These are phyloP conservation scores for Aspergillus jensenii DNA, from an alignment of 2,329 filamentous ascomycete species.

Conservation along the genomic window DNA sequence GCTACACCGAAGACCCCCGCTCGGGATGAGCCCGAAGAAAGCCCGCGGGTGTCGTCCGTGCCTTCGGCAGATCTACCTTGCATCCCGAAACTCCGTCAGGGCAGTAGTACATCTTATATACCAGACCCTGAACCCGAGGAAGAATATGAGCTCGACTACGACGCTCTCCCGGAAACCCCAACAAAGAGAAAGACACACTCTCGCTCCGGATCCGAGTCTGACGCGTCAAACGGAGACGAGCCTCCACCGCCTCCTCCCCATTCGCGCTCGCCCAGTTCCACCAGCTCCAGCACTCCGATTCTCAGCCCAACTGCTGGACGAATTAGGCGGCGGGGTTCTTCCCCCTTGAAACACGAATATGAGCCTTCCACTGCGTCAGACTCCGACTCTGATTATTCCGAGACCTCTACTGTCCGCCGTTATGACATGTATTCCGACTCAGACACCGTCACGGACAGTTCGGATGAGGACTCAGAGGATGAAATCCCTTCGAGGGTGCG, in stretches of 20 bases:
- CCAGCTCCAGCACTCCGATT: constrained; percentile 46
- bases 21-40: constrained; percentile 27
- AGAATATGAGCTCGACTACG: constrained; percentile 26
- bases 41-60: constrained; percentile 46
- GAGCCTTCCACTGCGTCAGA: constrained; percentile 75
- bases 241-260: constrained; percentile 46
- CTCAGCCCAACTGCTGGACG: constrained; percentile 50
- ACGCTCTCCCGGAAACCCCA: constrained; percentile 23
- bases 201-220: constrained; percentile 27
- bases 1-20: constrained; percentile 25
- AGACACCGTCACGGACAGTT: constrained; percentile 50
- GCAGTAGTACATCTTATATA: constrained; percentile 36
- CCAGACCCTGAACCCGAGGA: constrained; percentile 28
- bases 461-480: constrained; percentile 59
- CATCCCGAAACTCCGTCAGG: constrained; percentile 44
- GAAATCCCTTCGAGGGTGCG: constrained; percentile 28
- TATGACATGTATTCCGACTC: constrained; percentile 49
- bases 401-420: constrained; percentile 56
- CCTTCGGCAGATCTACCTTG: constrained; percentile 47
- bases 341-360: constrained; percentile 95
- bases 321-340: constrained; percentile 73
- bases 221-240: constrained; percentile 29
- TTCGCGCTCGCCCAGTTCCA: constrained; percentile 54
- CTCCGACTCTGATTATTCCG: constrained; percentile 59
- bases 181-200: constrained; percentile 27